Evolutionary conservation across 306 rosid genomes (phyloP), one percentile per base, ranked within the genome.

Genomic region (Prunus mume): DNA sequence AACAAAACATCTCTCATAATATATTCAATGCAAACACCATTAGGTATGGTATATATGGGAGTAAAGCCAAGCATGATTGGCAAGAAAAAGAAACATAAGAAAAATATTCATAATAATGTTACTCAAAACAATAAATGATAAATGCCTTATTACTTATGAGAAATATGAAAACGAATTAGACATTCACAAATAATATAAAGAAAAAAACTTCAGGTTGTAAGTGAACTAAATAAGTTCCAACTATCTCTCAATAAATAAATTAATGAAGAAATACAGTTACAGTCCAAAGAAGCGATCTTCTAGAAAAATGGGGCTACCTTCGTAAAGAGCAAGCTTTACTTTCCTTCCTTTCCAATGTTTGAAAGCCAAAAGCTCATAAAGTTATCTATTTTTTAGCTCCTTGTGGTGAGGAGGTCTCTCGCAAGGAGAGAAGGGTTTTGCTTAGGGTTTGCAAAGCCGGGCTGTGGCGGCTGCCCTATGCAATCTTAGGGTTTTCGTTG

Each of bases 301-400:
- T 52, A 11, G 50, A 60, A 69, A 60, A 80, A 66, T 61, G 49
- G 72, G 64, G 78, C 56, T 85, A 93, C 98, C 97, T 86, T 92
- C 97, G 74, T 97, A 94, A 8, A 94, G 97, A 74, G 97, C 91
- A 81, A 94, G 98, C 83, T 92, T 94, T 73, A 77, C 89, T 82
- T 81, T 94, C 87, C 98, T 92, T 84, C 95, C 95, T 65, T 90
- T 94, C 89, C 97, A 94, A 82, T 94, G 97, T 79, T 94, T 94
- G 83, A 94, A 94, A 71, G 96, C 89, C 83, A 94, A 94, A 75
- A 94, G 88, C 89, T 94, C 98, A 75, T n/a, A n/a, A n/a, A n/a
- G n/a, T n/a, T n/a, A n/a, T n/a, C n/a, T n/a, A n/a, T n/a, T n/a
- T n/a, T n/a, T n/a, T n/a, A n/a, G n/a, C n/a, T n/a, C n/a, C n/a